Conservation (phyloP, 2,329 filamentous ascomycete genomes). For the Clonostachys solani region DNA sequence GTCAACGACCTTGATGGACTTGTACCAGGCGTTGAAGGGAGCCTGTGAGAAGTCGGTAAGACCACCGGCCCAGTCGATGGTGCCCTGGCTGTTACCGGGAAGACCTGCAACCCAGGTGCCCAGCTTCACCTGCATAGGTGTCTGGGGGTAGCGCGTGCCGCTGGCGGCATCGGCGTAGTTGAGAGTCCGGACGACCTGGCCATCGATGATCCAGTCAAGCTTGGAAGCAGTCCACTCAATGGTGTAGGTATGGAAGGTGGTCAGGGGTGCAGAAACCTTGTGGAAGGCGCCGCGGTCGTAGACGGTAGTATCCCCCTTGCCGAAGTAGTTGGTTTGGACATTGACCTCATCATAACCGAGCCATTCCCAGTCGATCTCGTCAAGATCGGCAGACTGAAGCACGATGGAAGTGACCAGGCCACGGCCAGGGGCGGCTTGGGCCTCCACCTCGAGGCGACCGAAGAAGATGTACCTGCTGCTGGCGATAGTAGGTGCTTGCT, state of each 20-base stretch:
- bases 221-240: conserved; percentile 64
- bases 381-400: conserved; percentile 83
- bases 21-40: conserved; percentile 53
- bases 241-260: conserved; percentile 60
- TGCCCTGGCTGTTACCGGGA: conserved; percentile 59
- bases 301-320: conserved; percentile 66
- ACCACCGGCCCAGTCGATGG: conserved; percentile 67
- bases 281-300: conserved; percentile 68
- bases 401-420: conserved; percentile 90
- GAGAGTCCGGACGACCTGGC: conserved; percentile 55
- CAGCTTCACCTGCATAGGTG: conserved; percentile 67
- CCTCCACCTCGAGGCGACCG: conserved; percentile 73
- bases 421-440: conserved; percentile 74
- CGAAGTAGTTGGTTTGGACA: conserved; percentile 86
- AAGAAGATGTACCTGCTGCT: conserved; percentile 95
- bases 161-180: conserved; percentile 52
- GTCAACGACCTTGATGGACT: conserved; percentile 49
- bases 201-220: conserved; percentile 64
- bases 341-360: conserved; percentile 69
- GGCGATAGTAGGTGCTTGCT: conserved; percentile 68
- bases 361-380: conserved; percentile 94
- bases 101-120: conserved; percentile 64
- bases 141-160: conserved; percentile 63
- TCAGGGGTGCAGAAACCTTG: conserved; percentile 48
- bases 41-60: conserved; percentile 47